Evolutionary conservation across 228 moss, liverwort and hornwort species (phyloP), one percentile per base, ranked within the genome.

Genomic region (Sphagnum fallax): DNA sequence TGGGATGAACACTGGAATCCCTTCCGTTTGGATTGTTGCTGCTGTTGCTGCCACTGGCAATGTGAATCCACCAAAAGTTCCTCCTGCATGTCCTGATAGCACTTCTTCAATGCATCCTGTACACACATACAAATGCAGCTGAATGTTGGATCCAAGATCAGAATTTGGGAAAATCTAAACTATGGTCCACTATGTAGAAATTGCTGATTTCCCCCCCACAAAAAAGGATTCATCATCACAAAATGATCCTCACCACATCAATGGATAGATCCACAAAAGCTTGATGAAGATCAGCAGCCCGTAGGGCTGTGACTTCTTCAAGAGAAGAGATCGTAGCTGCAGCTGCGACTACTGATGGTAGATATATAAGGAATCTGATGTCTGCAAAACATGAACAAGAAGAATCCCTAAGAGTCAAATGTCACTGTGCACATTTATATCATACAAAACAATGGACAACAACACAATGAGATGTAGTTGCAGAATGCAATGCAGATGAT

Each of bases 321-420:
- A 82, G 67, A 10, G 79, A 72, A 49, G 72, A 70, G 16, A 85
- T 71, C 7, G 79, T 78, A 16, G 85, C 79, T 14, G 85, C 85
- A 6, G 85, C 85, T 6, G 79, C 81, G 61, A 85, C 68, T 12
- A 71, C 82, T 1, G 85, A 85, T 5, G 85, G 85, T 66, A 79
- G 81, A 64, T 69, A 79, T 50, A 71, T 74, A 18, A 85, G 82
- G 62, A 85, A 85, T 58, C 64, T 69, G 32, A 76, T 69, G 72
- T 79, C 85, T 85, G 85, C 69, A 73, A 68, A 15, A 67, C 16
- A 7, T 50, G 71, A 5, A 51, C 70, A 16, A 1, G 16, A 2
- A 11, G 15, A 11, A 11, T 11, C 11, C 32, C 2, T 32, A 32
- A 32, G 32, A 32, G 32, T 32, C 32, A 32, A 32, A 32, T 32